Evolutionary conservation across 139 green algal species (phyloP), one percentile per base, ranked within the genome.

Genomic region (Haematococcus lacustris): DNA sequence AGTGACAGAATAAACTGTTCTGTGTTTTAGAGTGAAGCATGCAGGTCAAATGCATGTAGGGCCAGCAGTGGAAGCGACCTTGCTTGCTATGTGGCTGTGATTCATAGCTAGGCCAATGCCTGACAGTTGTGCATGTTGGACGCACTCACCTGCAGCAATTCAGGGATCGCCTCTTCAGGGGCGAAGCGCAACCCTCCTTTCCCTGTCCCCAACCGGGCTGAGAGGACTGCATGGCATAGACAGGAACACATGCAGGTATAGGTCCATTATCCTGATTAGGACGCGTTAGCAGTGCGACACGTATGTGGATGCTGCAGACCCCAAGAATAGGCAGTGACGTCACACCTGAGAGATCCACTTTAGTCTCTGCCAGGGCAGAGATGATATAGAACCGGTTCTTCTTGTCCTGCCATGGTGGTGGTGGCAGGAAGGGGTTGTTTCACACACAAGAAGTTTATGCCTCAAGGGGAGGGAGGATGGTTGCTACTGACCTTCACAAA

Each of bases 371-470:
- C 7, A 80, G 51, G 4, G 87, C 85, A 7, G 85, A 88, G 35
- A 92, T 74, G 17, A 92, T 69, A 67, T 87, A 92, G n/a, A 85
- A 74, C 34, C 87, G 65, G 38, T 80, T 69, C 59, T 86, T 91
- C 76, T 92, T 92, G 71, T 92, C 88, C 88, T 92, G 70, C 41
- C n/a, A n/a, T n/a, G n/a, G n/a, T n/a, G n/a, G n/a, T n/a, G n/a
- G n/a, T n/a, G n/a, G n/a, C n/a, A n/a, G n/a, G n/a, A n/a, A n/a
- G n/a, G n/a, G n/a, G n/a, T n/a, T n/a, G n/a, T n/a, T n/a, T n/a
- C n/a, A n/a, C n/a, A n/a, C n/a, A n/a, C n/a, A n/a, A n/a, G n/a
- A n/a, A n/a, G n/a, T n/a, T n/a, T n/a, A n/a, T n/a, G n/a, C n/a
- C n/a, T n/a, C n/a, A n/a, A n/a, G n/a, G n/a, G n/a, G n/a, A n/a